phyloP scores from a whole-genome alignment of 23 red algal species.

The Pyropia yezoensis region DNA sequence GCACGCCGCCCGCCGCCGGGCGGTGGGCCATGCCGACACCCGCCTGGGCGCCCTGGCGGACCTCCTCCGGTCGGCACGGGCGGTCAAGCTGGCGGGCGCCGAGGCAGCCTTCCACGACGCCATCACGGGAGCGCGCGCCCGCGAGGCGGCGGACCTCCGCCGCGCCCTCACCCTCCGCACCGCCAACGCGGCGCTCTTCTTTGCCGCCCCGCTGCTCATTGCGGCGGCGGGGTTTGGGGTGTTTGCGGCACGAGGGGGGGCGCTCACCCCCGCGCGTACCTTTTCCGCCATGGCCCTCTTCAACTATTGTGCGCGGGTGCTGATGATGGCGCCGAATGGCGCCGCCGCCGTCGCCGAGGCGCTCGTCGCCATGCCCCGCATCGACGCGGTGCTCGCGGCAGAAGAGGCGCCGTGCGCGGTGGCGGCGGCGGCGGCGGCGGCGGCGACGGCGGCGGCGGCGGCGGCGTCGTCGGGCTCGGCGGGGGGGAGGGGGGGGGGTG shows the following conservation, averaged over 20 bases:
- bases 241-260: constrained; percentile 10
- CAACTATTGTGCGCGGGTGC: constrained; percentile 14
- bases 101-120: constrained; percentile 37
- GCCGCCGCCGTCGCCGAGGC: constrained; percentile 27
- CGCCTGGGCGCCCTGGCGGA: not conserved
- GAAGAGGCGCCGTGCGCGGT: too few relatives aligned
- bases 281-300: constrained; percentile 44
- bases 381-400: constrained; percentile 4
- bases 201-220: constrained; percentile 17
- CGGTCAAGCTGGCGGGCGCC: constrained; percentile 77
- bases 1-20: too few relatives aligned
- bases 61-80: too few relatives aligned
- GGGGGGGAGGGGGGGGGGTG: too few relatives aligned
- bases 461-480: too few relatives aligned
- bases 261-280: constrained; percentile 2
- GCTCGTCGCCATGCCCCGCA: constrained; percentile 2
- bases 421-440: too few relatives aligned
- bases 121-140: constrained; percentile 3
- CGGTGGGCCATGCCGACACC: too few relatives aligned
- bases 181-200: constrained; percentile 18
- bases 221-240: constrained; percentile 12
- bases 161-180: constrained; percentile 3
- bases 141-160: constrained; percentile 19
- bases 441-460: too few relatives aligned
- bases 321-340: constrained; percentile 41